Conservation (phyloP, 495 filamentous ascomycete species). For the Aspergillus baeticus region DNA sequence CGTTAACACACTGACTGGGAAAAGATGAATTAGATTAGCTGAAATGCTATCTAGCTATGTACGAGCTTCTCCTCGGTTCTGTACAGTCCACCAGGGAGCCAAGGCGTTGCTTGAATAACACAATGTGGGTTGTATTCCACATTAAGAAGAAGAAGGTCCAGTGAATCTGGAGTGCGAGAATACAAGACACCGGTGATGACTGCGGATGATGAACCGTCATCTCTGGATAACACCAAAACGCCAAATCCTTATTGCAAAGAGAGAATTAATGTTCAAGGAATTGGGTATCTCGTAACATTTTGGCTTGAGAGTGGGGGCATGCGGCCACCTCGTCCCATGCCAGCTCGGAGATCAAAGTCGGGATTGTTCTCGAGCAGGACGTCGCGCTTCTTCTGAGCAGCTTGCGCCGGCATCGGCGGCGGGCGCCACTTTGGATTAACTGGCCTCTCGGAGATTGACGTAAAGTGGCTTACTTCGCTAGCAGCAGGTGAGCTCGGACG, state of each 20-base stretch:
- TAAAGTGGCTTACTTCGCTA: slow-evolving; percentile 77
- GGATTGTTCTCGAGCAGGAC: slow-evolving; percentile 68
- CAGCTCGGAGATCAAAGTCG: slow-evolving; percentile 62
- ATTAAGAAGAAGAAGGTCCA: background rate
- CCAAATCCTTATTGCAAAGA: background rate
- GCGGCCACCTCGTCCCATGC: slow-evolving; percentile 25
- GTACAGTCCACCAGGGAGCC: slow-evolving; percentile 3
- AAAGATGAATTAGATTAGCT: slow-evolving; percentile 7
- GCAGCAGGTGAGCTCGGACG: slow-evolving; percentile 72
- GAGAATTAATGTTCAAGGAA: slow-evolving; percentile 17
- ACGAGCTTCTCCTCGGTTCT: background rate
- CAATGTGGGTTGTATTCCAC: background rate
- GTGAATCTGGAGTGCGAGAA: background rate
- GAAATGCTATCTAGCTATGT: slow-evolving; percentile 5
- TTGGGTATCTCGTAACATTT: slow-evolving; percentile 26
- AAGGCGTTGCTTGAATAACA: background rate
- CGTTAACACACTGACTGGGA: no score
- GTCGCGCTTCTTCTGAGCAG: slow-evolving; percentile 52
- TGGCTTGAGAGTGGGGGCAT: slow-evolving; percentile 25
- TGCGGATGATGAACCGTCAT: background rate
- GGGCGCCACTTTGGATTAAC: slow-evolving; percentile 81
- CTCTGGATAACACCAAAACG: slow-evolving; percentile 1
- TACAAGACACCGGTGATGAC: background rate
- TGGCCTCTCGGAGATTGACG: slow-evolving; percentile 80
- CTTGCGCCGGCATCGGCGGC: slow-evolving; percentile 38